A percentile compares a stretch with the other conserved stretches of the same genome.
Conservation (phyloP, 2,329 filamentous ascomycete genomes). For the Exophiala xenobiotica region DNA sequence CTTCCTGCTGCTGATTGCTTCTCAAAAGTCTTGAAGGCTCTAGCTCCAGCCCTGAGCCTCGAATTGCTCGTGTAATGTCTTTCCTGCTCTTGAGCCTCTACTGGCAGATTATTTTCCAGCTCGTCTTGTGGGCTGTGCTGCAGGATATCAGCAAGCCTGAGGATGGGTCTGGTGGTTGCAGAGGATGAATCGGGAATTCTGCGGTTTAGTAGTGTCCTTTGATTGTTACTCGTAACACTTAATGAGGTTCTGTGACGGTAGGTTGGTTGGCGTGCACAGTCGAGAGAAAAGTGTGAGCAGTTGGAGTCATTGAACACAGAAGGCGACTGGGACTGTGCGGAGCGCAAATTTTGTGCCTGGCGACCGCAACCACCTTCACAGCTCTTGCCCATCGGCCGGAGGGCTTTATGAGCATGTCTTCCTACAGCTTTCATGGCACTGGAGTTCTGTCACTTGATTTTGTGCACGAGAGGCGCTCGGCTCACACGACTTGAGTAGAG, state of each 20-base stretch:
- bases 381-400: not conserved
- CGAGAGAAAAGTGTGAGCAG: not conserved
- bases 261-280: not conserved
- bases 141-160: not conserved
- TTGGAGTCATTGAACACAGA: slow-evolving; percentile 1
- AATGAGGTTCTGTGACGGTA: not conserved
- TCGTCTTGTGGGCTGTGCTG: not conserved
- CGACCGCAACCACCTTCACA: not conserved
- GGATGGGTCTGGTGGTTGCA: slow-evolving; percentile 1
- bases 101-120: too few relatives aligned
- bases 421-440: not conserved
- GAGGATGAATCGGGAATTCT: not conserved
- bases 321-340: slow-evolving; percentile 1
- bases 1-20: too few relatives aligned
- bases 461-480: too few relatives aligned
- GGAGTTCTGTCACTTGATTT: too few relatives aligned
- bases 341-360: slow-evolving; percentile 1
- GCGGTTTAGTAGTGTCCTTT: not conserved
- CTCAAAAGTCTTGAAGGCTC: too few relatives aligned
- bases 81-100: too few relatives aligned
- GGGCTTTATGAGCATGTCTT: not conserved
- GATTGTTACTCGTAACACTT: not conserved
- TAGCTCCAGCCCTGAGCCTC: too few relatives aligned
- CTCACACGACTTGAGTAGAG: too few relatives aligned
- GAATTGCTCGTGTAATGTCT: too few relatives aligned